Evolutionary conservation across 169 alveolate species (phyloP).

Genomic region (Cryptosporidium sp.): DNA sequence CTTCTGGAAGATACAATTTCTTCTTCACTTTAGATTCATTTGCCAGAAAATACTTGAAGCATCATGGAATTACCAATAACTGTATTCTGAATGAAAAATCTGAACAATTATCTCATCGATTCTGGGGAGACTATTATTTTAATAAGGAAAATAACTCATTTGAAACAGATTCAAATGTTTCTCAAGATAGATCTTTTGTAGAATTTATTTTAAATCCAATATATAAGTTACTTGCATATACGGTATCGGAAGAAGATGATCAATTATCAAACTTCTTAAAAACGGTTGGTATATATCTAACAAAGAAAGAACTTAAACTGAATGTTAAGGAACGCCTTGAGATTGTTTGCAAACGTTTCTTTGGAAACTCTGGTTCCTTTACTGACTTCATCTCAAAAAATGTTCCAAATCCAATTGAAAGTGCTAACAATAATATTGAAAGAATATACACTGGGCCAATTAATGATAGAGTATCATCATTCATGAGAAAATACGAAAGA

Average conservation of each 20-base stretch:
- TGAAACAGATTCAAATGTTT: conserved; percentile 79
- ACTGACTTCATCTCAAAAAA: conserved; percentile 89
- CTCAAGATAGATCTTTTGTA: conserved; percentile 93
- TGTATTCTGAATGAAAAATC: conserved; percentile 24
- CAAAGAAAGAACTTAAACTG: conserved; percentile 93
- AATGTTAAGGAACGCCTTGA: conserved; percentile 85
- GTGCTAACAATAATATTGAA: conserved; percentile 79
- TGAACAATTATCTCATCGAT: conserved; percentile 83
- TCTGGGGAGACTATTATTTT: conserved; percentile 92
- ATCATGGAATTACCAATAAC: conserved; percentile 4
- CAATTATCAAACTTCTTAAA: conserved; percentile 89
- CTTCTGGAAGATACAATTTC: conserved; percentile 93
- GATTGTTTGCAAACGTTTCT: conserved; percentile 78
- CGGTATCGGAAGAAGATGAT: conserved; percentile 95
- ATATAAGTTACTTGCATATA: conserved; percentile 95
- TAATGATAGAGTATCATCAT: conserved; percentile 36
- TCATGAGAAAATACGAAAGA: conserved; percentile 75
- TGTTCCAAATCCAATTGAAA: conserved; percentile 86
- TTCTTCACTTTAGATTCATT: conserved; percentile 93
- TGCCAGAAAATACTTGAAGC: conserved; percentile 86
- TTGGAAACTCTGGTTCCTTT: conserved; percentile 85
- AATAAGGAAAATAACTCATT: conserved; percentile 84
- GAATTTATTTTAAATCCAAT: conserved; percentile 97
- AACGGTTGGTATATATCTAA: conserved; percentile 88
- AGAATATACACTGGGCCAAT: conserved; percentile 80